Percentiles rank a stretch among this genome's conserved stretches.
phyloP scores from a whole-genome alignment of 2,329 filamentous ascomycete genomes.

The Penicillium sp. region DNA sequence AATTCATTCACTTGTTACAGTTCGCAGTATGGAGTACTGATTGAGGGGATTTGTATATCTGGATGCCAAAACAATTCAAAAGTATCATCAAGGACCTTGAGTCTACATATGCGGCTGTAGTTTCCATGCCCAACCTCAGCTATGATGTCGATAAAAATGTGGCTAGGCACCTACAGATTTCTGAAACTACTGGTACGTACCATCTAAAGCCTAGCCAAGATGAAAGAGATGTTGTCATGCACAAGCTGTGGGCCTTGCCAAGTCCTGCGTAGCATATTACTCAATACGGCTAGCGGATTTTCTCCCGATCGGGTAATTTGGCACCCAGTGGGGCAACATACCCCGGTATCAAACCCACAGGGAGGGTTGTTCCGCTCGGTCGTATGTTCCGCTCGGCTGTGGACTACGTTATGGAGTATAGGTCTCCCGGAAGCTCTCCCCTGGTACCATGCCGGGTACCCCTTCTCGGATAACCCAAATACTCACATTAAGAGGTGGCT shows the following conservation, averaged over 20 bases:
- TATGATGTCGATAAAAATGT: no score
- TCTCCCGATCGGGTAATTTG: constrained; percentile 26
- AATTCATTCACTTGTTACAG: background rate
- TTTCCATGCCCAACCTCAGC: background rate
- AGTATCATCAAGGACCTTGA: background rate
- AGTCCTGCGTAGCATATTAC: constrained; percentile 29
- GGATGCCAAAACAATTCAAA: background rate
- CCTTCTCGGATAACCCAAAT: constrained; percentile 2
- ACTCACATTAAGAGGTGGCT: background rate
- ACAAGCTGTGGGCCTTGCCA: background rate
- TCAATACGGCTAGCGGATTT: constrained; percentile 17
- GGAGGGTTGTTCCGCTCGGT: background rate
- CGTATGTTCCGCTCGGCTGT: no score
- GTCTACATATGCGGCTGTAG: no score
- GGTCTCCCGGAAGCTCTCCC: constrained; percentile 6
- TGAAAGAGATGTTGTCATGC: background rate
- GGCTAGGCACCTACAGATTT: background rate
- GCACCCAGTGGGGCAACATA: constrained; percentile 5
- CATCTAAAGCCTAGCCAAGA: background rate
- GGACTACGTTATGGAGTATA: background rate
- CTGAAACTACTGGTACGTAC: background rate
- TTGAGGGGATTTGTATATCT: background rate
- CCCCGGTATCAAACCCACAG: constrained; percentile 15
- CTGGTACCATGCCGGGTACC: constrained; percentile 10
- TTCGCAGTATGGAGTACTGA: no score